A percentile compares a stretch with the other conserved stretches of the same genome.
phyloP scores from a whole-genome alignment of 1,284 basidiomycete genomes.

The Fistulina hepatica region DNA sequence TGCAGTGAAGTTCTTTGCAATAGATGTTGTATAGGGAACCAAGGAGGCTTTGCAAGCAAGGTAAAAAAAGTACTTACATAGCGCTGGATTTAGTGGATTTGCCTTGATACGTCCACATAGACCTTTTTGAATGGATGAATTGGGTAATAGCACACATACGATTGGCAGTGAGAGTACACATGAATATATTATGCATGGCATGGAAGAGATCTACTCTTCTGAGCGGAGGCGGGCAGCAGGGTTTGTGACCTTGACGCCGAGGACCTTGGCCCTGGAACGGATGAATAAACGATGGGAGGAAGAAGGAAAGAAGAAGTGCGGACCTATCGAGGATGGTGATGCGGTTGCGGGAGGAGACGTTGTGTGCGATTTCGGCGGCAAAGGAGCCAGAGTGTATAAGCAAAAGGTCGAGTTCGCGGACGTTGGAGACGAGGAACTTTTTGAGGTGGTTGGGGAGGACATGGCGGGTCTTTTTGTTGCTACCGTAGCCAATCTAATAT shows the following conservation, averaged over 20 bases:
- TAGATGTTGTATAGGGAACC: too few relatives aligned
- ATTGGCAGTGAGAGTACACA: too few relatives aligned
- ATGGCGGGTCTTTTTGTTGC: constrained; percentile 90
- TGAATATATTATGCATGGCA: constrained; percentile 7
- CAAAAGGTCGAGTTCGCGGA: constrained; percentile 85
- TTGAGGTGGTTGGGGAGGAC: constrained; percentile 90
- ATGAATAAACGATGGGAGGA: constrained; percentile 6
- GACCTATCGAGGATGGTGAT: constrained; percentile 85
- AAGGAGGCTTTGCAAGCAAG: too few relatives aligned
- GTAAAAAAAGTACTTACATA: too few relatives aligned
- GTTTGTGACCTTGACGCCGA: constrained; percentile 94
- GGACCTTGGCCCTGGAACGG: constrained; percentile 65
- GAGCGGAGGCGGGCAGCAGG: constrained; percentile 89
- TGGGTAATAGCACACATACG: too few relatives aligned
- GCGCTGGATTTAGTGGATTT: too few relatives aligned
- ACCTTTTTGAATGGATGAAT: too few relatives aligned
- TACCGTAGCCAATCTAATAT: constrained; percentile 69
- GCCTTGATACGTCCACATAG: too few relatives aligned
- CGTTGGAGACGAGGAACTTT: constrained; percentile 90
- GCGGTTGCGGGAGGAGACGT: constrained; percentile 95
- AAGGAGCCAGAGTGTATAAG: constrained; percentile 98
- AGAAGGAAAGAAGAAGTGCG: constrained; percentile 14
- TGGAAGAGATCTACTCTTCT: constrained; percentile 69
- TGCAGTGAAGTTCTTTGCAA: too few relatives aligned
- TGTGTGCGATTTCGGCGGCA: constrained; percentile 96